These are phyloP conservation scores for Stenogyne calaminthoides DNA, from an alignment of 305 asterid genomes.

Conservation along the genomic window DNA sequence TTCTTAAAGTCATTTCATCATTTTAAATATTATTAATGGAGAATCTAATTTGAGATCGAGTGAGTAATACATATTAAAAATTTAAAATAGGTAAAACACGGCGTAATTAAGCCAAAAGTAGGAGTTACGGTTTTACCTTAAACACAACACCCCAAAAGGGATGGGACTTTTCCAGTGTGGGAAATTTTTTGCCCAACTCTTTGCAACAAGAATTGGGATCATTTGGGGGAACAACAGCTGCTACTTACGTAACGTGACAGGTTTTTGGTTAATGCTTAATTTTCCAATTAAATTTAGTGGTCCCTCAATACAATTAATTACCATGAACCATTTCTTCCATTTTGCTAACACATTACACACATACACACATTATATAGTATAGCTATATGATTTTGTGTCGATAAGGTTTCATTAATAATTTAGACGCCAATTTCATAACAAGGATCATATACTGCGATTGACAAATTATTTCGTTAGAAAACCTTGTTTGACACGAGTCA, in stretches of 20 bases:
- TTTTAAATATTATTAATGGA: too few relatives aligned
- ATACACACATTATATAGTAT: too few relatives aligned
- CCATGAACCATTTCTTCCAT: neutral
- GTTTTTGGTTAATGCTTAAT: neutral
- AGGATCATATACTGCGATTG: too few relatives aligned
- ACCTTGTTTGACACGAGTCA: too few relatives aligned
- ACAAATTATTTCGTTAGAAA: too few relatives aligned
- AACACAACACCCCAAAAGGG: constrained; percentile 9
- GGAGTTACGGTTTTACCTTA: neutral
- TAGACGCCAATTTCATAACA: too few relatives aligned
- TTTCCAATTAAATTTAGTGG: neutral
- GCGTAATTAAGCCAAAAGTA: too few relatives aligned
- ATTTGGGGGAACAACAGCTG: constrained; percentile 32
- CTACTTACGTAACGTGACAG: constrained; percentile 26
- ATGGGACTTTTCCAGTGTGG: constrained; percentile 26
- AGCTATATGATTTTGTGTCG: too few relatives aligned
- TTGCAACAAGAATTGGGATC: constrained; percentile 35
- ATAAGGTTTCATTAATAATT: neutral
- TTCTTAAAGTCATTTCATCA: too few relatives aligned
- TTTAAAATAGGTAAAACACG: too few relatives aligned
- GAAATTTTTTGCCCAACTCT: constrained; percentile 40
- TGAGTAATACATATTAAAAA: too few relatives aligned
- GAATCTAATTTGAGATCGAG: too few relatives aligned
- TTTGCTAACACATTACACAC: neutral
- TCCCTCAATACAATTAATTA: constrained; percentile 5